Conservation (phyloP, 345 rosid genomes). For the Gossypium rotundifolium region DNA sequence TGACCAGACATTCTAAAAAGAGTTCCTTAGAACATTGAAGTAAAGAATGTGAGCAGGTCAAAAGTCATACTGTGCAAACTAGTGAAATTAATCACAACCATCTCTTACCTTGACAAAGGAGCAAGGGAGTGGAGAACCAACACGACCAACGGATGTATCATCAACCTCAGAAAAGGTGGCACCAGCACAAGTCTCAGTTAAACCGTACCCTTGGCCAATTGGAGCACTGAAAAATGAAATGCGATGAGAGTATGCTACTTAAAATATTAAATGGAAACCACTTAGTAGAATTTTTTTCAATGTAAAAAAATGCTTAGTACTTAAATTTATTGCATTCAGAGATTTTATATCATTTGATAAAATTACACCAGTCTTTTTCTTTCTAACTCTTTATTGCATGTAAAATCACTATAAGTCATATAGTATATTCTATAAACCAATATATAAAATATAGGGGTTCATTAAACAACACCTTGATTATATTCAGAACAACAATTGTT, state of each 20-base stretch:
- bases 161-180: slow-evolving; percentile 96
- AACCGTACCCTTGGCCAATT: slow-evolving; percentile 98
- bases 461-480: background rate
- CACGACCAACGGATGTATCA: slow-evolving; percentile 95
- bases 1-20: background rate
- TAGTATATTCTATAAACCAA: background rate
- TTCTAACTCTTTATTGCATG: background rate
- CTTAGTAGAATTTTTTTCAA: background rate
- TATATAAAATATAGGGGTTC: background rate
- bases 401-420: background rate
- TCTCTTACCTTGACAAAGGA: slow-evolving; percentile 78
- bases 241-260: background rate
- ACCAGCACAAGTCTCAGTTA: slow-evolving; percentile 98
- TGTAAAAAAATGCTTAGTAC: background rate
- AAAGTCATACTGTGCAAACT: background rate
- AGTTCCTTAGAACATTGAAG: background rate
- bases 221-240: slow-evolving; percentile 64
- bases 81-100: background rate
- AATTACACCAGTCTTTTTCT: background rate
- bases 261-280: slow-evolving; percentile 5
- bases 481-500: background rate
- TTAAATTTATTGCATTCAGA: background rate
- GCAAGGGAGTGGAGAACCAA: slow-evolving; percentile 94
- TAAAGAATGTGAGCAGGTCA: background rate
- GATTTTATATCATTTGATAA: background rate